Percentiles rank a stretch among this genome's conserved stretches.
phyloP scores from a whole-genome alignment of 2,329 filamentous ascomycete genomes.

The Metarhizium humberi region DNA sequence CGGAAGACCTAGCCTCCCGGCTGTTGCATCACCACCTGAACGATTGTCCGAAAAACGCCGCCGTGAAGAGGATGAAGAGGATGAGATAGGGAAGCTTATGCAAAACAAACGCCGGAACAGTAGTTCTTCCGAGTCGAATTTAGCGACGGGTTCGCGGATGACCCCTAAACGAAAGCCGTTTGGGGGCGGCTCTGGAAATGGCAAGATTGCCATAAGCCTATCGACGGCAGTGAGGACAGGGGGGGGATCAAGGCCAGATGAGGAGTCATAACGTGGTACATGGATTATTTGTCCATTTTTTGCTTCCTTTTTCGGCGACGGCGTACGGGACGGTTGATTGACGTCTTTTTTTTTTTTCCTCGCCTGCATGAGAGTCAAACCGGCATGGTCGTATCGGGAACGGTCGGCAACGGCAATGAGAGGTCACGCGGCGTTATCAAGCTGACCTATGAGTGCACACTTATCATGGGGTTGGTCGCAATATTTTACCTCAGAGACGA shows the following conservation, averaged over 20 bases:
- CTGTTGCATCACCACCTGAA: slow-evolving; percentile 54
- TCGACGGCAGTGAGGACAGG: slow-evolving; percentile 35
- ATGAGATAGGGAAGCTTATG: slow-evolving; percentile 79
- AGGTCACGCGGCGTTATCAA: neutral
- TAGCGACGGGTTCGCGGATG: slow-evolving; percentile 23
- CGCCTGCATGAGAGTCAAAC: neutral
- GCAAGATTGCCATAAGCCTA: slow-evolving; percentile 51
- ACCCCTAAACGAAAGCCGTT: slow-evolving; percentile 30
- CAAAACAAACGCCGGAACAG: slow-evolving; percentile 53
- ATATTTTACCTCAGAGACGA: neutral
- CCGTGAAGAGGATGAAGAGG: slow-evolving; percentile 81
- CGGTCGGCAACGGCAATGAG: neutral
- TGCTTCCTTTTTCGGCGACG: slow-evolving; percentile 6
- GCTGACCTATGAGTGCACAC: neutral
- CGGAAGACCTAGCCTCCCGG: slow-evolving; percentile 8
- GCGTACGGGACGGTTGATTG: slow-evolving; percentile 8
- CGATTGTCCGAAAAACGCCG: slow-evolving; percentile 80
- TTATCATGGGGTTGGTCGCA: neutral
- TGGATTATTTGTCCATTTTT: neutral
- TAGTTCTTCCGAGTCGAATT: slow-evolving; percentile 36
- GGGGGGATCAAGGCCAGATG: slow-evolving; percentile 27
- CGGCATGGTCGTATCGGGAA: neutral
- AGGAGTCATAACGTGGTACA: slow-evolving; percentile 22
- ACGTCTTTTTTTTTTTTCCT: neutral
- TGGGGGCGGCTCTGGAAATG: slow-evolving; percentile 28